A percentile compares a stretch with the other conserved stretches of the same genome.
phyloP scores from a whole-genome alignment of 768 basidiomycete genomes.

The Russula abietina region DNA sequence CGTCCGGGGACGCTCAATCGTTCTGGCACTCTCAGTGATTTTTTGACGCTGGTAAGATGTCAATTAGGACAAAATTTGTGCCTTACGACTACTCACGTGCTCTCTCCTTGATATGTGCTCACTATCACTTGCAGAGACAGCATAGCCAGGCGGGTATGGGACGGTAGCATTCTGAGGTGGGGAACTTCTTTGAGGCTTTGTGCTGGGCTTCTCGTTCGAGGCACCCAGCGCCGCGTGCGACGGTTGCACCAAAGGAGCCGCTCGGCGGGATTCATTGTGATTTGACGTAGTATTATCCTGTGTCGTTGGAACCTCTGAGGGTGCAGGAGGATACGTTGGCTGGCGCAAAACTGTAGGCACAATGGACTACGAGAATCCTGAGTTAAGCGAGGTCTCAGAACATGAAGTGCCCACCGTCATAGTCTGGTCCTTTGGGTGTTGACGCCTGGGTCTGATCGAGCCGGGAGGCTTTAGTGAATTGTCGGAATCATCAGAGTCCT shows the following conservation, averaged over 20 bases:
- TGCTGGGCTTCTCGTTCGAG: slow-evolving; percentile 3
- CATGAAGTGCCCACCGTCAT: slow-evolving; percentile 4
- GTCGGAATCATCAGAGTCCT: slow-evolving; percentile 26
- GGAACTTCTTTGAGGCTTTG: slow-evolving; percentile 16
- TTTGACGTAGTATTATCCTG: not conserved
- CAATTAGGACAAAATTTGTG: not conserved
- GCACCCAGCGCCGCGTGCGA: not conserved
- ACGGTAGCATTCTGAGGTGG: slow-evolving; percentile 19
- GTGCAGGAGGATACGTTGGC: not conserved
- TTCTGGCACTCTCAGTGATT: slow-evolving; percentile 9
- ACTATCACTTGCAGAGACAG: slow-evolving; percentile 24
- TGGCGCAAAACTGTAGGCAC: slow-evolving; percentile 21
- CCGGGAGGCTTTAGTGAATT: slow-evolving; percentile 20
- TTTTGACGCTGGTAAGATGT: slow-evolving; percentile 15
- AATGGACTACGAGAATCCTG: not conserved
- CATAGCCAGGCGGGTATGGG: slow-evolving; percentile 26
- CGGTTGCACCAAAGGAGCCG: slow-evolving; percentile 2
- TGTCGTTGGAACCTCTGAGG: not conserved
- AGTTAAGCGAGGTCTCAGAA: not conserved
- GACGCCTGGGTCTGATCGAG: slow-evolving; percentile 19
- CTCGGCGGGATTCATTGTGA: slow-evolving; percentile 6
- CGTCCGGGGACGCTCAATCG: slow-evolving; percentile 19
- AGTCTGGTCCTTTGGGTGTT: slow-evolving; percentile 12
- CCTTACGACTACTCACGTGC: slow-evolving; percentile 12
- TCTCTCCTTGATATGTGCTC: slow-evolving; percentile 21